These are phyloP conservation scores for Russula sp. DNA, from an alignment of 768 basidiomycete species.

Conservation along the genomic window DNA sequence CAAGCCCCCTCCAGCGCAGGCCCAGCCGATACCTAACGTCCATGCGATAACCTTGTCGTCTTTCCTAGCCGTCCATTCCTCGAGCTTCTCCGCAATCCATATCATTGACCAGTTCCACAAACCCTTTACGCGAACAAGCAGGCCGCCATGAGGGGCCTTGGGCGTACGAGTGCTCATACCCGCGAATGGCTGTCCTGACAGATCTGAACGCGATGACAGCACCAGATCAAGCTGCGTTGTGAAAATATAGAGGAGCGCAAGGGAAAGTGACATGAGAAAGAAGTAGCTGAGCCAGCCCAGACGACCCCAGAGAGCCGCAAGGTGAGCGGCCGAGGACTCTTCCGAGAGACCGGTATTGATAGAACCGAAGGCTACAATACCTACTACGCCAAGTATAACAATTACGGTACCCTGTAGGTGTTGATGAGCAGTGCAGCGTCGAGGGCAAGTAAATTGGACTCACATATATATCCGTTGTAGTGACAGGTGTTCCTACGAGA, in stretches of 20 bases:
- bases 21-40: slow-evolving; percentile 92
- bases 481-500: slow-evolving; percentile 80
- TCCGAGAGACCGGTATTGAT: slow-evolving; percentile 72
- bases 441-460: slow-evolving; percentile 22
- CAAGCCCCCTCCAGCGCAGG: slow-evolving; percentile 84
- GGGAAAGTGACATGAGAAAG: slow-evolving; percentile 65
- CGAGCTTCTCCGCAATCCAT: slow-evolving; percentile 55
- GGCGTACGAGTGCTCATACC: slow-evolving; percentile 32
- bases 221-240: slow-evolving; percentile 68
- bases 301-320: slow-evolving; percentile 81
- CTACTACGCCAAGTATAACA: slow-evolving; percentile 77
- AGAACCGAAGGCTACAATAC: slow-evolving; percentile 81
- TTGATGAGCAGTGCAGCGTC: not conserved
- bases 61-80: slow-evolving; percentile 67
- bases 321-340: slow-evolving; percentile 65
- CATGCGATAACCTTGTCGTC: slow-evolving; percentile 84
- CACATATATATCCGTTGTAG: slow-evolving; percentile 75
- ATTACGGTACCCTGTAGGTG: slow-evolving; percentile 63
- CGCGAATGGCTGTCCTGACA: slow-evolving; percentile 50
- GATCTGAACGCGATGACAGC: slow-evolving; percentile 60
- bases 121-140: slow-evolving; percentile 30
- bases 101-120: slow-evolving; percentile 42
- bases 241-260: slow-evolving; percentile 58
- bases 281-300: slow-evolving; percentile 90
- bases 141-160: slow-evolving; percentile 18